Base-by-base conservation (phyloP, 2,329 filamentous ascomycete species). In the Cercospora brassicicola region DNA sequence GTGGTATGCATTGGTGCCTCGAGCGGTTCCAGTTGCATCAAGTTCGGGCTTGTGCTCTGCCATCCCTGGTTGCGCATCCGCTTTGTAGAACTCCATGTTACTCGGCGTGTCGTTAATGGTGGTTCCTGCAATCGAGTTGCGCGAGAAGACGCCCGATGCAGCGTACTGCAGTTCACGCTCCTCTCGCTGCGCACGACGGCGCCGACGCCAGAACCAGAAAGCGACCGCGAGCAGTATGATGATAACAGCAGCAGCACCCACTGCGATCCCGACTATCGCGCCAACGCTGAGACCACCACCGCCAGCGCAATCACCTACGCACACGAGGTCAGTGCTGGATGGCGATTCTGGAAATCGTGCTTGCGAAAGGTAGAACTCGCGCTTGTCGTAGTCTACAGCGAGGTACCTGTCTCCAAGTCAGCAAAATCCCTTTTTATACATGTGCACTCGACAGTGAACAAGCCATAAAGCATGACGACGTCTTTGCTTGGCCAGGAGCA, bases 11-110 rank as follows among this genome's bases (percentile, higher is more conserved):
- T 56, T 15, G 3, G 62, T 61, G 13, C 68, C 70, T 20, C 68
- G 69, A 6, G 61, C 55, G 0, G 62, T 61, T 0, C 53, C 36
- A 2, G 39, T 66, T 3, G 68, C 70, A 26, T 72, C 70, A 3
- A 72, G 67, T 30, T 72, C 70, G 20, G 64, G 68, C 42, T 72
- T 72, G 3, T 68, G 53, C 28, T 70, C 66, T 10, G 36, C 51
- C 20, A 53, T 53, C 11, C 51, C 42, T 26, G 64, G 64, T 8
- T 45, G 57, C 10, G 59, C 10, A 10, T 48, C 39, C 3, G 70
- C 64, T 36, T 67, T 67, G 61, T 66, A 71, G 30, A 61, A 63
- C 48, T 69, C 69, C 20, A 67, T 28, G 23, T 61, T 55, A 10
- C 31, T 42, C 28, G 65, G 53, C 2, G 68, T 64, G 2, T 65